Evolutionary conservation across 2,329 filamentous ascomycete species (phyloP), one percentile per base, ranked within the genome.

Genomic region (Aspergillus awamori): DNA sequence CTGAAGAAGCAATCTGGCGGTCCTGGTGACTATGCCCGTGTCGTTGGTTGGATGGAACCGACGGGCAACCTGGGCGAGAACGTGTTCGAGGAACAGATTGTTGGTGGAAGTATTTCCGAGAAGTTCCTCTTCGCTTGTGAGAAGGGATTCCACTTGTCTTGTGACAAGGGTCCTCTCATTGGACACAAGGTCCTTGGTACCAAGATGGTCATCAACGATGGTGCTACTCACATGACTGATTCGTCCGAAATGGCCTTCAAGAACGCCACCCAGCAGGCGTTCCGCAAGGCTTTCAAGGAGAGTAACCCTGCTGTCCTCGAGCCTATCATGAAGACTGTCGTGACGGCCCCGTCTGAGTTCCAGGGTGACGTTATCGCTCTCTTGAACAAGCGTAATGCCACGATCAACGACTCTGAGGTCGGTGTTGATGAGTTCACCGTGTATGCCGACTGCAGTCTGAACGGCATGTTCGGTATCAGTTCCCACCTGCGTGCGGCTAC

Each of bases 391-490:
- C 89, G 95, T 66, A 95, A 93, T 72, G 93, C 94, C 38, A 90
- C 92, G 54, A 98, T 99, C 72, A 90, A 93, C 75, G 95, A 99
- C 73, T 97, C 93, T 5, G 95, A 99, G 74, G 93, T 95, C 69
- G 93, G 93, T 36, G 84, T 88, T 15, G 95, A 99, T 73, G 95
- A 99, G 73, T 98, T 99, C 73, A 96, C 92, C 5, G 85, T 98
- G 61, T 87, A 89, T 59, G 93, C 93, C 26, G 95, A 98, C 80
- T 97, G 93, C 82, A 93, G 89, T 76, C 80, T 99, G 76, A 97
- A 98, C 77, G 87, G 89, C 76, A 99, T 99, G 95, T 99, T 99
- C 76, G 95, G 95, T 65, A 98, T 99, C 81, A 93, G 89, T 72
- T 91, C 89, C 45, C 91, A 97, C 79, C 80, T 99, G 68, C 87